Evolutionary conservation across 2,329 filamentous ascomycete species (phyloP), one percentile per base, ranked within the genome.

Genomic region (Microsporum ferrugineum): DNA sequence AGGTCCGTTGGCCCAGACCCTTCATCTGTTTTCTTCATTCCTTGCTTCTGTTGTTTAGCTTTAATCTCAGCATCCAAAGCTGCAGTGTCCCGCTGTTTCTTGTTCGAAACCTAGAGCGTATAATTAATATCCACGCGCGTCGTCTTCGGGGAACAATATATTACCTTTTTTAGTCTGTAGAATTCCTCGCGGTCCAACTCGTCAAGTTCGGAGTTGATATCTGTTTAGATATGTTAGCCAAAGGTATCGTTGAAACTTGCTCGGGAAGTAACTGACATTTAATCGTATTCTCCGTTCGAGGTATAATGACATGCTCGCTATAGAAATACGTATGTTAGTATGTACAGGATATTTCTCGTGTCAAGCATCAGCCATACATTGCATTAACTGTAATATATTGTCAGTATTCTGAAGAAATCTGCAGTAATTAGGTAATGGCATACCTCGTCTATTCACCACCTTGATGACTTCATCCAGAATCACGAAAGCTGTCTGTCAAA

Each of bases 391-490:
- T 10, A 53, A 65, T 60, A 7, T 49, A 29, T 53, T 56, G 63
- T 68, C 51, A 60, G 61, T 23, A 45, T 39, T 23, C 29, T 29
- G 33, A 3, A 7, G 41, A 34, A 43, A 33, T 29, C 17, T 29
- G 34, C 14, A 14, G 34, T 12, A 36, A 14, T 27, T 34, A 34
- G 23, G 29, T 47, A 49, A 17, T 34, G 17, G n/a, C 14, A 33
- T 23, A 88, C 87, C 88, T 89, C 94, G 87, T 71, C 94, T 85
- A 75, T 99, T 99, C 60, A 99, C 94, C 31, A 97, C 91, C 79
- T 99, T 99, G 78, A 99, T 99, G 61, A 99, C 94, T 76, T 99
- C 94, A 73, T 99, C 94, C 63, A 99, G 76, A 66, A 97, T 97
- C 56, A 99, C 90, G 73, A 99, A 99, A 4, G 94, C 94, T 65